Evolutionary conservation across 2,329 filamentous ascomycete species (phyloP).

Genomic region (Aspergillus sp.): DNA sequence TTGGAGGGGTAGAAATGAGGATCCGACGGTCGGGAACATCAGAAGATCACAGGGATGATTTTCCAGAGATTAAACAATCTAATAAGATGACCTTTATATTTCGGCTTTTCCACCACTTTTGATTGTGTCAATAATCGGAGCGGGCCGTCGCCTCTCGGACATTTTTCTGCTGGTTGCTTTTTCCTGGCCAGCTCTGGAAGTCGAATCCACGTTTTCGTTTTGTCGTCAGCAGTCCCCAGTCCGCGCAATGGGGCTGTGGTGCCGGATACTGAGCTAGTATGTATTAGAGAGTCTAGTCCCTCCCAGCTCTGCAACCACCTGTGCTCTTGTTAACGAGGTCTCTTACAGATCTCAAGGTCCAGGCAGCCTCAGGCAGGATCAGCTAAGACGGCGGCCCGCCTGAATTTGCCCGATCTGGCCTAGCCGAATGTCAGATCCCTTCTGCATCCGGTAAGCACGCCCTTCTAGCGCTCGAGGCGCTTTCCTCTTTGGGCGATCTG

Average conservation of each 20-base stretch:
- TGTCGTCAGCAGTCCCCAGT: constrained; percentile 12
- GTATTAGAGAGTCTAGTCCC: background rate
- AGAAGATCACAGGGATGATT: background rate
- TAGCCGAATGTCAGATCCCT: constrained; percentile 23
- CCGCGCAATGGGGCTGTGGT: constrained; percentile 14
- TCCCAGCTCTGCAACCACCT: background rate
- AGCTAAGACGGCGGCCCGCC: constrained; percentile 1
- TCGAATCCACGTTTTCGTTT: constrained; percentile 7
- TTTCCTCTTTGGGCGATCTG: constrained; percentile 31
- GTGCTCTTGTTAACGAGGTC: background rate
- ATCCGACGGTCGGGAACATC: background rate
- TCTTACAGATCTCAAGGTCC: background rate
- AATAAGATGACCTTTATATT: background rate
- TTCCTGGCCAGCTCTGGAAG: background rate
- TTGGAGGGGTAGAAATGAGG: constrained; percentile 1
- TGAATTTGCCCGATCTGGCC: constrained; percentile 21
- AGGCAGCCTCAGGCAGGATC: constrained; percentile 18
- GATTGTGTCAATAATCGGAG: constrained; percentile 1
- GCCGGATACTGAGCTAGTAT: background rate
- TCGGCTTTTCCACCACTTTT: background rate
- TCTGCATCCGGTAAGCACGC: constrained; percentile 26
- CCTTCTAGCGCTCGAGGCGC: constrained; percentile 32
- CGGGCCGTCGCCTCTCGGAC: constrained; percentile 12
- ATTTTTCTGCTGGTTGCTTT: constrained; percentile 8
- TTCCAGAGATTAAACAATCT: constrained; percentile 7